phyloP scores from a whole-genome alignment of 495 filamentous ascomycete species.

The Hypoxylon fragiforme region DNA sequence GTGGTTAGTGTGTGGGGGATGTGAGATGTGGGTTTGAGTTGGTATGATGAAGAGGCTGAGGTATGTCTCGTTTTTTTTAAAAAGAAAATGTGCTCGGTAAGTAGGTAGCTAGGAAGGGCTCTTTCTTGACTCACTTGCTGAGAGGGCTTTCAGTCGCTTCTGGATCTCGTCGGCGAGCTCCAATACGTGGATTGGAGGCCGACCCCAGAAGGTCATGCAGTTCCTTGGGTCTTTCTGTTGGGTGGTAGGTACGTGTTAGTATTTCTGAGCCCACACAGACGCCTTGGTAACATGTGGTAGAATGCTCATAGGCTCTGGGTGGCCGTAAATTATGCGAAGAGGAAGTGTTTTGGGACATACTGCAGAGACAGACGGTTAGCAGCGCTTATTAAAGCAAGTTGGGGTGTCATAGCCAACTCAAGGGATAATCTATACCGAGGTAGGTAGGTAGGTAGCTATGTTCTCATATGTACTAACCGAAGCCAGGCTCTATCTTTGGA shows the following conservation, averaged over 20 bases:
- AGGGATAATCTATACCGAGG: not conserved
- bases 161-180: slow-evolving; percentile 71
- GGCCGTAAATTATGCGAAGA: not conserved
- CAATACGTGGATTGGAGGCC: slow-evolving; percentile 71
- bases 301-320: no score
- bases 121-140: slow-evolving; percentile 60
- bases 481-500: slow-evolving; percentile 62
- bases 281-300: no score
- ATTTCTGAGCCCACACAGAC: not conserved
- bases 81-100: no score
- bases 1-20: not conserved
- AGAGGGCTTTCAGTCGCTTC: slow-evolving; percentile 59
- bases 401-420: not conserved
- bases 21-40: not conserved
- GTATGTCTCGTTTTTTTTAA: no score
- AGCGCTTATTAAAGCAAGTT: not conserved
- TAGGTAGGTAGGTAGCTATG: not conserved
- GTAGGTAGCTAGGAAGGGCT: not conserved
- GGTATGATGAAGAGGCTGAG: no score
- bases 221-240: slow-evolving; percentile 64
- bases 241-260: no score
- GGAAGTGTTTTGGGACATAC: slow-evolving; percentile 14
- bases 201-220: slow-evolving; percentile 85
- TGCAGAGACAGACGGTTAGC: slow-evolving; percentile 21
- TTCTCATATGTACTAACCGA: slow-evolving; percentile 40